phyloP scores from a whole-genome alignment of 176 grass and related monocot genomes.

The Cenchrus fungigraminus region DNA sequence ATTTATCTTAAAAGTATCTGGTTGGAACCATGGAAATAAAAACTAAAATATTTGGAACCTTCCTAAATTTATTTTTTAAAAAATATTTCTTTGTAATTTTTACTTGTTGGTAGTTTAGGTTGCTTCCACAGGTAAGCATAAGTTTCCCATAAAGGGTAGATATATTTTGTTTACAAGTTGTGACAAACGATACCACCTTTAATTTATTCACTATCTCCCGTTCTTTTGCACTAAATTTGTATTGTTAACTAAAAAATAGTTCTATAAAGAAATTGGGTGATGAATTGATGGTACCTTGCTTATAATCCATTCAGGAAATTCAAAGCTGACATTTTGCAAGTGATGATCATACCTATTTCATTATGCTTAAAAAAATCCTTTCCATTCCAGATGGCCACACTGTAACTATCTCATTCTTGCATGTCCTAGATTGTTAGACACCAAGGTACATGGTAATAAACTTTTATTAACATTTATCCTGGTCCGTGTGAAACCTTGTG shows the following conservation, averaged over 20 bases:
- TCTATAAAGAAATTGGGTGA: not conserved
- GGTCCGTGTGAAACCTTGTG: not conserved
- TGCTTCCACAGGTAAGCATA: slow-evolving; percentile 4
- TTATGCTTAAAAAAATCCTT: slow-evolving; percentile 7
- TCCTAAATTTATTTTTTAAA: slow-evolving; percentile 20
- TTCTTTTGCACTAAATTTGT: not conserved
- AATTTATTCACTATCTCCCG: not conserved
- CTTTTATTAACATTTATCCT: not conserved
- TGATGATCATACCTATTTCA: not conserved
- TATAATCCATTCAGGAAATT: not conserved
- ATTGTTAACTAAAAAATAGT: slow-evolving; percentile 4
- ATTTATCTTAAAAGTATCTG: slow-evolving; percentile 25
- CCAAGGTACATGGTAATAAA: not conserved
- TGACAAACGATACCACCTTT: slow-evolving; percentile 8
- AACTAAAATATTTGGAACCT: slow-evolving; percentile 22
- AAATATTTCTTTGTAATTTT: not conserved
- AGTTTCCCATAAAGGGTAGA: not conserved
- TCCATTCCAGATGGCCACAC: not conserved
- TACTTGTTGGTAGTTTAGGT: not conserved
- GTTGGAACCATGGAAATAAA: slow-evolving; percentile 29
- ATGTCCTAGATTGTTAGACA: not conserved
- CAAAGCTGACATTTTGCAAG: not conserved
- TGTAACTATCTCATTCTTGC: slow-evolving; percentile 6
- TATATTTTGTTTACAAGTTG: not conserved
- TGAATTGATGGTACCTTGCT: slow-evolving; percentile 13